A percentile compares a stretch with the other conserved stretches of the same genome.
Evolutionary conservation across 2,329 filamentous ascomycete species (phyloP).

Genomic region (Fusarium heterosporum): DNA sequence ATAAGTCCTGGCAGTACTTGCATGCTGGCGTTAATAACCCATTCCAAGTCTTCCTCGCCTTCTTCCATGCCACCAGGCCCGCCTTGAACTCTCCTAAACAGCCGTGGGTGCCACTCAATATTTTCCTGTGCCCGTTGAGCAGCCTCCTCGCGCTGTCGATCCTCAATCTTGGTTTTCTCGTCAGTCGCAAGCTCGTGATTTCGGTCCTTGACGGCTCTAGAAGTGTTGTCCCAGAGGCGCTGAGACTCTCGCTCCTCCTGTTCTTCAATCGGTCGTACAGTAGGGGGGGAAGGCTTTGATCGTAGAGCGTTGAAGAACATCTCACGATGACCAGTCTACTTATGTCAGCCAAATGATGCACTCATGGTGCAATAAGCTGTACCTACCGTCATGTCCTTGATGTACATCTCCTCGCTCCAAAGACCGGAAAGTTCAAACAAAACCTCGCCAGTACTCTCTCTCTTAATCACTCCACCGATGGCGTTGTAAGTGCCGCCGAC

Average conservation of each 20-base stretch:
- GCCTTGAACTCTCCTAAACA: slow-evolving; percentile 82
- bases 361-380: background rate
- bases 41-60: slow-evolving; percentile 90
- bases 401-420: slow-evolving; percentile 95
- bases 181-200: slow-evolving; percentile 92
- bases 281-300: slow-evolving; percentile 80
- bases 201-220: slow-evolving; percentile 81
- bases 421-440: slow-evolving; percentile 92
- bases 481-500: slow-evolving; percentile 96
- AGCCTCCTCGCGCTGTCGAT: slow-evolving; percentile 89
- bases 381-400: slow-evolving; percentile 82
- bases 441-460: slow-evolving; percentile 84
- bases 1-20: slow-evolving; percentile 56
- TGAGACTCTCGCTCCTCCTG: slow-evolving; percentile 93
- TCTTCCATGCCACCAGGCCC: slow-evolving; percentile 79
- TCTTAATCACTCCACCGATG: slow-evolving; percentile 91
- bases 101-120: slow-evolving; percentile 86
- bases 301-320: slow-evolving; percentile 88
- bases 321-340: slow-evolving; percentile 86
- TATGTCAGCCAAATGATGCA: slow-evolving; percentile 4
- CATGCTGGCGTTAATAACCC: slow-evolving; percentile 92
- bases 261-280: slow-evolving; percentile 81
- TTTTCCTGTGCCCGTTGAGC: slow-evolving; percentile 81
- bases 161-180: slow-evolving; percentile 96
- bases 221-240: slow-evolving; percentile 84